These are phyloP conservation scores for Aquilaria malaccensis DNA, from an alignment of 345 rosid genomes.

Conservation along the genomic window DNA sequence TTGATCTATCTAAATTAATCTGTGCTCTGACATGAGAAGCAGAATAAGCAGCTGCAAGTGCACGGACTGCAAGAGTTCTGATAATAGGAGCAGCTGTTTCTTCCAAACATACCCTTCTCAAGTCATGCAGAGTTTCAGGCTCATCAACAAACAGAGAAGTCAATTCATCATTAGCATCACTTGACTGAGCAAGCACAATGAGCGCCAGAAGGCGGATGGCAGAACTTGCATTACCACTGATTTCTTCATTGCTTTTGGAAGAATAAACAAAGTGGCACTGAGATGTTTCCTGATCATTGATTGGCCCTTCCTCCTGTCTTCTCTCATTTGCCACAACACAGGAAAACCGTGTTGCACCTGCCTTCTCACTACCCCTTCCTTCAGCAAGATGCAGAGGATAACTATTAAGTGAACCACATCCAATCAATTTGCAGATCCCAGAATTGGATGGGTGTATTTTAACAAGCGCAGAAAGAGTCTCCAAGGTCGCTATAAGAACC, in stretches of 20 bases:
- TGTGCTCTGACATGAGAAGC: conserved; percentile 94
- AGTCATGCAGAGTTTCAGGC: conserved; percentile 90
- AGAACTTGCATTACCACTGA: conserved; percentile 21
- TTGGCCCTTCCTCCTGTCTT: conserved; percentile 69
- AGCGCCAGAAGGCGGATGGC: conserved; percentile 82
- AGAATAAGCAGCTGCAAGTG: conserved; percentile 89
- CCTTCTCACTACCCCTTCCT: conserved; percentile 99
- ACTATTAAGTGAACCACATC: conserved; percentile 81
- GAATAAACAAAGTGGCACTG: conserved; percentile 72
- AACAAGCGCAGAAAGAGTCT: conserved; percentile 81
- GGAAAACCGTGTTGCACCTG: conserved; percentile 86
- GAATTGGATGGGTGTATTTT: conserved; percentile 85
- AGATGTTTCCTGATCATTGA: conserved; percentile 50
- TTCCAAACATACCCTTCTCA: conserved; percentile 69
- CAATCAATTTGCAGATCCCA: conserved; percentile 76
- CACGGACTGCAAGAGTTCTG: conserved; percentile 91
- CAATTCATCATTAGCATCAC: conserved; percentile 88
- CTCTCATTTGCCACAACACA: conserved; percentile 86
- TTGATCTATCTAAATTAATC: conserved; percentile 71
- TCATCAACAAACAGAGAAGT: conserved; percentile 89
- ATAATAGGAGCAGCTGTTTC: conserved; percentile 74
- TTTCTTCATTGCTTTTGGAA: conserved; percentile 39
- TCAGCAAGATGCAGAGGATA: conserved; percentile 82
- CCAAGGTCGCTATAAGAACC: conserved; percentile 76
- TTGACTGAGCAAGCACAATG: conserved; percentile 87